Conservation (phyloP, 2,329 filamentous ascomycete species). For the Sporothrix pallida region DNA sequence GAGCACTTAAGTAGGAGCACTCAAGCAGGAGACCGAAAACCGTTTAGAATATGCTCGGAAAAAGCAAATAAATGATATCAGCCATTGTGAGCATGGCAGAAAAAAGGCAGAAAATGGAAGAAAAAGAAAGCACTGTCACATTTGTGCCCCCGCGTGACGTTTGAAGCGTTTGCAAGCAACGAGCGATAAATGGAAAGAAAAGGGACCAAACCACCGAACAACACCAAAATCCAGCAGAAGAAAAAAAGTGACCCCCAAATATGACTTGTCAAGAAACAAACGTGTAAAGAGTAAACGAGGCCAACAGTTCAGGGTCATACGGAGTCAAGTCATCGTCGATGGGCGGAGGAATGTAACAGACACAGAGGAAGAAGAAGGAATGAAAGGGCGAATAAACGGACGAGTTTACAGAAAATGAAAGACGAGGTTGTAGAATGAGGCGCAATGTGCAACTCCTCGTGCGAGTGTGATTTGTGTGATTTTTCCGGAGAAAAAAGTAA, state of each 20-base stretch:
- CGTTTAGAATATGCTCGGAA: too few relatives aligned
- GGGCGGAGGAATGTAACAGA: not conserved
- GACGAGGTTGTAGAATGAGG: not conserved
- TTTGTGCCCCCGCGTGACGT: conserved; percentile 4
- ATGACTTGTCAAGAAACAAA: not conserved
- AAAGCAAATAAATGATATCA: conserved; percentile 9
- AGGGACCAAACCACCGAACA: too few relatives aligned
- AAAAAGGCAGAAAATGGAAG: too few relatives aligned
- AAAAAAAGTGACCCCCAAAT: not conserved
- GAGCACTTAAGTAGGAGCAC: too few relatives aligned
- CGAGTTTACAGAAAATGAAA: too few relatives aligned
- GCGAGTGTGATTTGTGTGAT: not conserved
- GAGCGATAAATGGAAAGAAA: too few relatives aligned
- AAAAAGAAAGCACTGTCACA: conserved; percentile 22
- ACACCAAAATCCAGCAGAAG: too few relatives aligned
- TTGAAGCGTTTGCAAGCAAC: not conserved
- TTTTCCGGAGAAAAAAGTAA: conserved; percentile 20
- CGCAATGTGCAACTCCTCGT: not conserved
- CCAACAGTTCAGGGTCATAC: not conserved
- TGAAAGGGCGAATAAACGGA: not conserved
- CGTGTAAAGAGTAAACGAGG: not conserved
- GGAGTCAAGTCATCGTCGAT: not conserved
- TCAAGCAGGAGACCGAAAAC: too few relatives aligned
- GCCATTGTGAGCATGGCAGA: not conserved
- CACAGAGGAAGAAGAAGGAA: not conserved